Evolutionary conservation across 768 basidiomycete species (phyloP).

Genomic region (Tricholoma sp.): DNA sequence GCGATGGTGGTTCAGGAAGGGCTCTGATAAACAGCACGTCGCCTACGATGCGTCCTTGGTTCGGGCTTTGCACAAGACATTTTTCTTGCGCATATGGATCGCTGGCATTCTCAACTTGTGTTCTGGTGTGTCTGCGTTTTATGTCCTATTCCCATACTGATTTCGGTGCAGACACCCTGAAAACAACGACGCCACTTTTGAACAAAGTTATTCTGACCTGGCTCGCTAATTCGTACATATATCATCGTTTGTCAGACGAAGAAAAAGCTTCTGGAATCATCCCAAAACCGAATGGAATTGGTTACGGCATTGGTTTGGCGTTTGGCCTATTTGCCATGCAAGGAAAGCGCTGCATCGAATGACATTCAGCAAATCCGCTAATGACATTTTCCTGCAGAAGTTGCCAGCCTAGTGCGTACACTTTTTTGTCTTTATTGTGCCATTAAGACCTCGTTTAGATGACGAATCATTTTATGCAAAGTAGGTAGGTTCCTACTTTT

Average conservation of each 20-base stretch:
- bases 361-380: neutral
- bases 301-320: slow-evolving; percentile 58
- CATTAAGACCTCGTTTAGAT: slow-evolving; percentile 20
- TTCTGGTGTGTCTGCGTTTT: slow-evolving; percentile 25
- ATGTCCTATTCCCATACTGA: slow-evolving; percentile 6
- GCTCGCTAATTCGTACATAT: slow-evolving; percentile 46
- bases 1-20: neutral
- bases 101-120: slow-evolving; percentile 44
- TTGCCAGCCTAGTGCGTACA: slow-evolving; percentile 33
- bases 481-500: neutral
- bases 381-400: slow-evolving; percentile 21
- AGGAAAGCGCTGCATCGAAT: slow-evolving; percentile 26
- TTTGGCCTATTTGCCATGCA: slow-evolving; percentile 59
- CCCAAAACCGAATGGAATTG: slow-evolving; percentile 41
- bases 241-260: slow-evolving; percentile 29
- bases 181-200: slow-evolving; percentile 51
- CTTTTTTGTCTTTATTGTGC: neutral
- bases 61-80: slow-evolving; percentile 41
- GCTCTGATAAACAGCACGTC: neutral
- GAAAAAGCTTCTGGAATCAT: slow-evolving; percentile 31
- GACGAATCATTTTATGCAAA: slow-evolving; percentile 41
- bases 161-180: slow-evolving; percentile 35
- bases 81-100: slow-evolving; percentile 41
- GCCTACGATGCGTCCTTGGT: slow-evolving; percentile 45
- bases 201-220: slow-evolving; percentile 57